phyloP scores from a whole-genome alignment of 2,329 filamentous ascomycete species.

The Aspergillus amoenus region DNA sequence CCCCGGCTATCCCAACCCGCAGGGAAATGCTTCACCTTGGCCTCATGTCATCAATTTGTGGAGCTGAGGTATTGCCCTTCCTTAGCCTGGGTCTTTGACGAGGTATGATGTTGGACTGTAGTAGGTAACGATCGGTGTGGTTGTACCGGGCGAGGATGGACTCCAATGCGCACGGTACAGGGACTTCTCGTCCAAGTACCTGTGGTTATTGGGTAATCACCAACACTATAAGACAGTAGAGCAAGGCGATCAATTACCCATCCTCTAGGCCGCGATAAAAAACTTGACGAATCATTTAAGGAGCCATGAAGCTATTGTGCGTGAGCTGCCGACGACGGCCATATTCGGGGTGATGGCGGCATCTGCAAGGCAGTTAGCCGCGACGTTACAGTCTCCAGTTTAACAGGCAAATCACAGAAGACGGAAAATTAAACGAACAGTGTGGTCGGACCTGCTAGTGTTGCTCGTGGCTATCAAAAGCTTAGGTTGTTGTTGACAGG shows the following conservation, averaged over 20 bases:
- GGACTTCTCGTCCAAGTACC: too few species aligned
- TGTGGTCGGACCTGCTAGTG: neutral
- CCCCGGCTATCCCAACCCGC: neutral
- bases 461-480: neutral
- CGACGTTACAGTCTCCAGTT: neutral
- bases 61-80: too few species aligned
- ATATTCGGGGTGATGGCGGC: neutral
- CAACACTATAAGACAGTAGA: too few species aligned
- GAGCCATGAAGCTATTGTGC: neutral
- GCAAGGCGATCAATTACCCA: too few species aligned
- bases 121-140: too few species aligned
- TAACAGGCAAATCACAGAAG: neutral
- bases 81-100: neutral
- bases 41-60: too few species aligned
- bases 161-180: too few species aligned
- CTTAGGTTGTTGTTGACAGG: neutral
- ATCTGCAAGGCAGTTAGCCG: neutral
- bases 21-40: neutral
- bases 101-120: too few species aligned
- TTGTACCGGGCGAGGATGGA: too few species aligned
- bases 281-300: too few species aligned
- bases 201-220: too few species aligned
- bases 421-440: neutral
- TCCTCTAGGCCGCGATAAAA: too few species aligned
- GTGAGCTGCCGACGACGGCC: neutral